A percentile compares a stretch with the other conserved stretches of the same genome.
These are phyloP conservation scores for Sporothrix curviconia DNA, from an alignment of 2,329 filamentous ascomycete genomes.

Conservation along the genomic window DNA sequence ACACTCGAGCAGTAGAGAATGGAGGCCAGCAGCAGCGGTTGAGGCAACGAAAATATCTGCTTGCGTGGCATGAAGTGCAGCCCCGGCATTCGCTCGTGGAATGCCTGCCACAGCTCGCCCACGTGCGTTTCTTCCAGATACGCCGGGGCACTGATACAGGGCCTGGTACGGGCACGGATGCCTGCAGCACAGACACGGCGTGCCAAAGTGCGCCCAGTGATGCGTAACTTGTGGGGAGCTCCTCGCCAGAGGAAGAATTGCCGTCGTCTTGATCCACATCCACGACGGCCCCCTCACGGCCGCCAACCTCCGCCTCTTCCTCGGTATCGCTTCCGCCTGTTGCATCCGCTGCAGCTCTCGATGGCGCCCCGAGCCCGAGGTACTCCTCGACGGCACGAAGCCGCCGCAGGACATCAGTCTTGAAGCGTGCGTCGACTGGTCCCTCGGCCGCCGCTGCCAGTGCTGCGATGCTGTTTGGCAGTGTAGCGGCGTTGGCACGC, in stretches of 20 bases:
- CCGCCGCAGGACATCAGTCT: slow-evolving; percentile 11
- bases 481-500: slow-evolving; percentile 14
- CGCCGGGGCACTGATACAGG: neutral
- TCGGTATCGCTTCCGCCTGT: neutral
- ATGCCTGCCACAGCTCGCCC: slow-evolving; percentile 20
- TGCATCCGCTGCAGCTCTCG: neutral
- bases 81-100: slow-evolving; percentile 38
- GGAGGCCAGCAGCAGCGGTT: slow-evolving; percentile 36
- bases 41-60: slow-evolving; percentile 36
- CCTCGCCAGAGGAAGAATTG: neutral
- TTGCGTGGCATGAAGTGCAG: slow-evolving; percentile 39
- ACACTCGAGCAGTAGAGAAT: slow-evolving; percentile 36
- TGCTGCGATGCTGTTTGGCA: slow-evolving; percentile 1
- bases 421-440: slow-evolving; percentile 4
- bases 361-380: neutral
- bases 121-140: slow-evolving; percentile 16
- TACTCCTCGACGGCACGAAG: slow-evolving; percentile 11
- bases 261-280: neutral
- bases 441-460: neutral
- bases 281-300: neutral
- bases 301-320: neutral
- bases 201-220: slow-evolving; percentile 14
- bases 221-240: neutral
- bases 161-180: neutral
- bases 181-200: slow-evolving; percentile 7